These are phyloP conservation scores for Aspergillus nomiae DNA, from an alignment of 2,329 filamentous ascomycete genomes.

Conservation along the genomic window DNA sequence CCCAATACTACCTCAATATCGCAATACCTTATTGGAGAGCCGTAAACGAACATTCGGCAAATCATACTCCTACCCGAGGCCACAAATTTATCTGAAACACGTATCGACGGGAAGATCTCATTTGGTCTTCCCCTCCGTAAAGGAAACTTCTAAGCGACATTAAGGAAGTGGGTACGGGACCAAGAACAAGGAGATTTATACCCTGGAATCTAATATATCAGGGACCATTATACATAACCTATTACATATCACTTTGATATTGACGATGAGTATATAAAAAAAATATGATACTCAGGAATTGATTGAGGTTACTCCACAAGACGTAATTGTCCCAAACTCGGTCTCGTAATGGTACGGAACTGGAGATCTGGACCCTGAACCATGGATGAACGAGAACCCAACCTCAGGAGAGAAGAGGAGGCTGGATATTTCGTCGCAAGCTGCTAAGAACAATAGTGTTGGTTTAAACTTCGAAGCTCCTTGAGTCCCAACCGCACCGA, in stretches of 20 bases:
- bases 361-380: conserved; percentile 3
- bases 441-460: neutral
- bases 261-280: neutral
- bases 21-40: neutral
- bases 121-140: neutral
- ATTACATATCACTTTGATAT: neutral
- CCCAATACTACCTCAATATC: neutral
- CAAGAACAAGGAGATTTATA: neutral
- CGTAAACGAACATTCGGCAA: conserved; percentile 1
- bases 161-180: neutral
- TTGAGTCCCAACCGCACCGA: neutral
- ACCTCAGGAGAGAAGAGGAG: neutral
- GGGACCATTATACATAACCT: neutral
- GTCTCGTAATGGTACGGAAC: neutral
- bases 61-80: conserved; percentile 2
- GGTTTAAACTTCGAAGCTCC: neutral
- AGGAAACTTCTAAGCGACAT: neutral
- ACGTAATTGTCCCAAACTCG: conserved; percentile 2
- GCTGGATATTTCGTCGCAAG: neutral
- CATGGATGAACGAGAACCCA: neutral
- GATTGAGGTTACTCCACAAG: neutral
- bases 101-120: conserved; percentile 1
- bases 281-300: neutral
- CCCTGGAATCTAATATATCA: neutral
- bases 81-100: conserved; percentile 11